Conservation (phyloP, 2,329 filamentous ascomycete genomes). For the Trichocomaceae sp. region DNA sequence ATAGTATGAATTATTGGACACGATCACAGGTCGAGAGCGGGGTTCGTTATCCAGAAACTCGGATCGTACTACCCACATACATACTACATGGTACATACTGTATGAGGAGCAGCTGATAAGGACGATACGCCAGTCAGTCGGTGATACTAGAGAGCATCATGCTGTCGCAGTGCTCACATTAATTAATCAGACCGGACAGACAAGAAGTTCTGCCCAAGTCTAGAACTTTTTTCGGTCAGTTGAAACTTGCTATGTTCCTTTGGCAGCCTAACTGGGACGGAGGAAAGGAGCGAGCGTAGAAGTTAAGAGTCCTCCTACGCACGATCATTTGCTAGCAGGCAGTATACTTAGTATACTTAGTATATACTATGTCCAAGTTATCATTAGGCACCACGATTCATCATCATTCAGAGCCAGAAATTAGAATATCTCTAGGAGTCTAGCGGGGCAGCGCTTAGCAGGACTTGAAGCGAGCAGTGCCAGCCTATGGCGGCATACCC, state of each 20-base stretch:
- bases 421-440: no score
- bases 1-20: neutral
- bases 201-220: neutral
- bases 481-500: neutral
- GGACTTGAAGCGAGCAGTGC: neutral
- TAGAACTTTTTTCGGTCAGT: neutral
- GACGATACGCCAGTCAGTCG: no score
- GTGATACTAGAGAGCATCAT: no score
- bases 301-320: neutral
- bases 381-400: neutral
- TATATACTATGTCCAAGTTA: neutral
- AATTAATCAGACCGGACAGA: no score
- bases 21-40: neutral
- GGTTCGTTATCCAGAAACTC: no score
- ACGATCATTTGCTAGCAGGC: neutral
- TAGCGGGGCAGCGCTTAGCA: neutral
- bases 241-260: neutral
- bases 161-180: no score
- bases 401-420: neutral
- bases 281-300: neutral
- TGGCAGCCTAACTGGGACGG: conserved; percentile 1
- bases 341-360: neutral
- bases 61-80: no score
- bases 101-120: no score
- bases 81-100: no score